Evolutionary conservation across 495 filamentous ascomycete genomes (phyloP).

Genomic region (Talaromyces nanjingensis): DNA sequence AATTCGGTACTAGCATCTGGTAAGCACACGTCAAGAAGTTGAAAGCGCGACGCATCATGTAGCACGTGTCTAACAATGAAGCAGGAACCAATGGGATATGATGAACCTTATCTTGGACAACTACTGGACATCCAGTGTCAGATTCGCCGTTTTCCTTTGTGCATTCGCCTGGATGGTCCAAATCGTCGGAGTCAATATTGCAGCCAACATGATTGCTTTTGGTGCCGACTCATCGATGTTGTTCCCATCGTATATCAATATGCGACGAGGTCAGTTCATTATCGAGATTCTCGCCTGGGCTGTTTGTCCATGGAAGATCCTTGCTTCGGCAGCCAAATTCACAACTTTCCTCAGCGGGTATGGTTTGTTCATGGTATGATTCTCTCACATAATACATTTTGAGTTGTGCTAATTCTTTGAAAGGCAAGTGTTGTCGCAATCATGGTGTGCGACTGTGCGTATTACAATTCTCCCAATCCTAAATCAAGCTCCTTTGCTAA

Average conservation of each 20-base stretch:
- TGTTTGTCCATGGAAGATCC: slow-evolving; percentile 44
- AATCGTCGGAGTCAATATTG: slow-evolving; percentile 27
- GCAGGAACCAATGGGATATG: slow-evolving; percentile 29
- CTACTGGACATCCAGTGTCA: slow-evolving; percentile 19
- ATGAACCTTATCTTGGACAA: slow-evolving; percentile 23
- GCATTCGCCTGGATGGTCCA: slow-evolving; percentile 21
- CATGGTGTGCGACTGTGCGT: slow-evolving; percentile 46
- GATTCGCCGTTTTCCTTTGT: slow-evolving; percentile 32
- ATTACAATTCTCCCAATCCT: background rate
- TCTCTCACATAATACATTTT: background rate
- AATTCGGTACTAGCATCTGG: slow-evolving; percentile 27
- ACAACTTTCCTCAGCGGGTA: slow-evolving; percentile 42
- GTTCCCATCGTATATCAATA: slow-evolving; percentile 27
- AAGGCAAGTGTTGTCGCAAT: slow-evolving; percentile 44
- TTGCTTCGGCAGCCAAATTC: slow-evolving; percentile 33
- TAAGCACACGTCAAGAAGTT: background rate
- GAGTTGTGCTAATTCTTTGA: background rate
- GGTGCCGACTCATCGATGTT: slow-evolving; percentile 25
- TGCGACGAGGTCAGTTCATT: slow-evolving; percentile 29
- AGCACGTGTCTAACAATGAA: background rate
- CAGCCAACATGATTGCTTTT: slow-evolving; percentile 29
- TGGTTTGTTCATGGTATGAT: slow-evolving; percentile 28
- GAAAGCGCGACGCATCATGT: background rate
- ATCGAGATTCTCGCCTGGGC: slow-evolving; percentile 28
- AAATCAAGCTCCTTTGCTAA: background rate